These are phyloP conservation scores for Coniochaeta hoffmannii DNA, from an alignment of 2,329 filamentous ascomycete species.

Conservation along the genomic window DNA sequence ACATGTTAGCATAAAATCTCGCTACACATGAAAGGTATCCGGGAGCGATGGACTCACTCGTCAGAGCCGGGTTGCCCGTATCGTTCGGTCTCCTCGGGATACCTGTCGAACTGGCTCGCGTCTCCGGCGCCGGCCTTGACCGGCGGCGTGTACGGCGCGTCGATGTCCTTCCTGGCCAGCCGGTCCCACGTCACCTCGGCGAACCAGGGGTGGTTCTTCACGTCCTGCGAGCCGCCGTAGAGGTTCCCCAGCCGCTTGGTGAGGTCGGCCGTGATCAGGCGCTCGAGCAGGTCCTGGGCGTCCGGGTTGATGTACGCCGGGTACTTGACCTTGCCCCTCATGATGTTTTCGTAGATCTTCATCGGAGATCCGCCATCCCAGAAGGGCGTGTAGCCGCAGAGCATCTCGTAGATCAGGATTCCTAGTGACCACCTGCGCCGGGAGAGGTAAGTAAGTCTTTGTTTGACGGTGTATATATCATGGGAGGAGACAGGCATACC, in stretches of 20 bases:
- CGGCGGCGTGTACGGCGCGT: slow-evolving; percentile 94
- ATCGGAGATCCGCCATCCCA: slow-evolving; percentile 97
- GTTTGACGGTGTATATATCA: neutral
- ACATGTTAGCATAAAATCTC: neutral
- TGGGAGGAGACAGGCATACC: slow-evolving; percentile 51
- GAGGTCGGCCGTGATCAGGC: slow-evolving; percentile 88
- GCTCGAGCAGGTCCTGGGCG: slow-evolving; percentile 84
- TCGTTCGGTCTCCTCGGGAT: slow-evolving; percentile 91
- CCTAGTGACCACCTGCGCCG: slow-evolving; percentile 85
- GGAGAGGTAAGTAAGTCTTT: slow-evolving; percentile 5
- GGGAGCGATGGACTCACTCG: slow-evolving; percentile 58
- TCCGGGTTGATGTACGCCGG: slow-evolving; percentile 92
- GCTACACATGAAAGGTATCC: slow-evolving; percentile 2
- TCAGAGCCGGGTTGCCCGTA: slow-evolving; percentile 77
- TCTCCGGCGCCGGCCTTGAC: slow-evolving; percentile 91
- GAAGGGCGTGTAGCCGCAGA: slow-evolving; percentile 97
- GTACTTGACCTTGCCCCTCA: slow-evolving; percentile 93
- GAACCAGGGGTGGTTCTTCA: slow-evolving; percentile 96
- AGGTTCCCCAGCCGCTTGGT: slow-evolving; percentile 94
- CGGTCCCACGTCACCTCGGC: slow-evolving; percentile 97
- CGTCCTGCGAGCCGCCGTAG: slow-evolving; percentile 82
- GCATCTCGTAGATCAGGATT: slow-evolving; percentile 98
- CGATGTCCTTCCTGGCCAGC: slow-evolving; percentile 89
- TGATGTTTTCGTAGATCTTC: slow-evolving; percentile 99
- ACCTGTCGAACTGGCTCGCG: slow-evolving; percentile 95